Conservation (phyloP, 768 basidiomycete genomes). For the Mrakia gelida region DNA sequence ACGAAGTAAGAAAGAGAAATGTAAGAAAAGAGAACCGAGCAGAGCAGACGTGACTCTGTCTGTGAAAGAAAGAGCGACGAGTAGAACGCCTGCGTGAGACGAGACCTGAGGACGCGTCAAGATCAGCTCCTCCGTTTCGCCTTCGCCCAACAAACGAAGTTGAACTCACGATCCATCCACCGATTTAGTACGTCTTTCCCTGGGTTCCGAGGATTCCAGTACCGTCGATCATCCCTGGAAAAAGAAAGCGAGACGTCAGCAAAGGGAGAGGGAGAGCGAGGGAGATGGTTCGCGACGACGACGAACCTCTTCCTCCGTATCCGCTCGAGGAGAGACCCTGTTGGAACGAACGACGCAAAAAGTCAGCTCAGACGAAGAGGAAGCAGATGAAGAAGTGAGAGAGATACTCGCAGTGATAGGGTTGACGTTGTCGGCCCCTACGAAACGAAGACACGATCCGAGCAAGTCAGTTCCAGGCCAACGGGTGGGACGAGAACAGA, state of each 20-base stretch:
- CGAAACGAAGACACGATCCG: neutral
- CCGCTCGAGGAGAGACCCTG: neutral
- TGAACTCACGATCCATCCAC: too few relatives aligned
- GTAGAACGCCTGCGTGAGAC: neutral
- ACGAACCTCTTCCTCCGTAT: neutral
- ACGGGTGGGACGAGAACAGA: neutral
- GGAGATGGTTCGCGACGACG: neutral
- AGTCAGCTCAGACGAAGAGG: too few relatives aligned
- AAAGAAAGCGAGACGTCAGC: neutral
- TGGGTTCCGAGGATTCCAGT: neutral
- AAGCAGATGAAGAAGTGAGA: conserved; percentile 35
- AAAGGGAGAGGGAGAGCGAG: neutral
- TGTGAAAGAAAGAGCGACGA: too few relatives aligned
- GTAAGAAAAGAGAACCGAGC: neutral
- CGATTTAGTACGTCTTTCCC: neutral
- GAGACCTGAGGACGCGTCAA: neutral
- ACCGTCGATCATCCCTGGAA: neutral
- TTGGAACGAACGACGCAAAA: neutral
- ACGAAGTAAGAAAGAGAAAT: neutral
- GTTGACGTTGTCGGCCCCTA: neutral
- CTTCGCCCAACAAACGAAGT: too few relatives aligned
- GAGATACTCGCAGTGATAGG: neutral
- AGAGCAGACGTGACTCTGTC: too few relatives aligned
- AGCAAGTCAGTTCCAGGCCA: neutral
- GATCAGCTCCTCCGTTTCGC: neutral